Conservation (phyloP, 139 green algal species). For the Astrephomene gubernaculifera region DNA sequence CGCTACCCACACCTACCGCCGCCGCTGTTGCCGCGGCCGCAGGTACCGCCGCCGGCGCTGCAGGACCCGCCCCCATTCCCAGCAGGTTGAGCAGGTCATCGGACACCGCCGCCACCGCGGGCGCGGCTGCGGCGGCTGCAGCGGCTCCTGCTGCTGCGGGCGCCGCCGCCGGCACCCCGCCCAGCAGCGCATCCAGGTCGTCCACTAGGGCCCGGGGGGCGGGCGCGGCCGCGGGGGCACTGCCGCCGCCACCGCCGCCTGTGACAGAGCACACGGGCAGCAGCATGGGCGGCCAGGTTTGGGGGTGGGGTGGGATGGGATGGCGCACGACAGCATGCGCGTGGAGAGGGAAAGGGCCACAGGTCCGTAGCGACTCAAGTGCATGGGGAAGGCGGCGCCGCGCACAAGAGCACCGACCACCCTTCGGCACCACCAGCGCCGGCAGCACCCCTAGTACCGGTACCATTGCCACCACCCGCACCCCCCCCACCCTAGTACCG, state of each 20-base stretch:
- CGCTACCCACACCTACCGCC: too few relatives aligned
- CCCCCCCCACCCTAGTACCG: neutral
- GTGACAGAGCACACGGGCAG: too few relatives aligned
- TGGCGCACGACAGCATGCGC: too few relatives aligned
- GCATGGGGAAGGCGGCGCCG: too few relatives aligned
- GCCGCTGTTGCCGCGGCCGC: neutral
- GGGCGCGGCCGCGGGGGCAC: neutral
- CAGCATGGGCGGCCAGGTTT: too few relatives aligned
- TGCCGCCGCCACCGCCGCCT: neutral
- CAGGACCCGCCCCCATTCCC: neutral
- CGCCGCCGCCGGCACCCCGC: slow-evolving; percentile 26
- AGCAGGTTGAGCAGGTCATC: slow-evolving; percentile 50
- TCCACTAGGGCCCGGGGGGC: slow-evolving; percentile 24
- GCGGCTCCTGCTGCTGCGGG: neutral
- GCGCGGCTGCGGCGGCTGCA: neutral
- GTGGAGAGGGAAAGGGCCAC: too few relatives aligned
- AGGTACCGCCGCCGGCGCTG: neutral
- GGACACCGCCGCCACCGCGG: slow-evolving; percentile 24
- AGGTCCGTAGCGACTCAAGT: too few relatives aligned
- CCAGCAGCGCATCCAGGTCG: slow-evolving; percentile 41
- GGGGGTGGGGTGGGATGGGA: too few relatives aligned
- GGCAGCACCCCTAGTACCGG: too few relatives aligned
- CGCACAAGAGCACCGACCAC: too few relatives aligned
- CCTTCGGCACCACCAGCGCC: too few relatives aligned
- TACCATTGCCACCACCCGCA: too few relatives aligned